Conservation (phyloP, 352 stramenopile genomes). For the Globisporangium nagaii region DNA sequence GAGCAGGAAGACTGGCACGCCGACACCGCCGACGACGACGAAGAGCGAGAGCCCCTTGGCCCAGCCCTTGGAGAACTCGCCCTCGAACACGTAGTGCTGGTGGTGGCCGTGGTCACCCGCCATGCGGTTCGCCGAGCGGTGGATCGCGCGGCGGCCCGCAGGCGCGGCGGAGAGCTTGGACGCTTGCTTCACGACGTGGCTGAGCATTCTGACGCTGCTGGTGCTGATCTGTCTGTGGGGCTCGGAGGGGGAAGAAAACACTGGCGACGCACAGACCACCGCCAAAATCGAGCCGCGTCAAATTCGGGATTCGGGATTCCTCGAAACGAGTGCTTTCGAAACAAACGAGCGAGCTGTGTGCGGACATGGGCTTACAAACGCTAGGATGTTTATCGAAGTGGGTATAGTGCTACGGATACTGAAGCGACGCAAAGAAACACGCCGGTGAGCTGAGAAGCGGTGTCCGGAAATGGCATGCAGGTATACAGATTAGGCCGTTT, state of each 20-base stretch:
- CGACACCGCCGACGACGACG: conserved; percentile 60
- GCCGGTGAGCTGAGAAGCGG: too few species aligned
- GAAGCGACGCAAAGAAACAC: conserved; percentile 23
- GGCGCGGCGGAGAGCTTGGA: conserved; percentile 42
- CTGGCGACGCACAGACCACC: conserved; percentile 2
- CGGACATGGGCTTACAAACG: too few species aligned
- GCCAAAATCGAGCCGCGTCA: too few species aligned
- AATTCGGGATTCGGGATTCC: too few species aligned
- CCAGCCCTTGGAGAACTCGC: conserved; percentile 72
- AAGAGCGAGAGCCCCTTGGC: conserved; percentile 50
- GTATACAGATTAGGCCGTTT: background rate
- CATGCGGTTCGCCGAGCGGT: conserved; percentile 70
- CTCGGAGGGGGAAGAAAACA: conserved; percentile 15
- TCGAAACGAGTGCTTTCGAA: too few species aligned
- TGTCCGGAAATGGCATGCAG: background rate
- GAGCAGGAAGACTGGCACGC: conserved; percentile 52
- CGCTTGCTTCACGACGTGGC: conserved; percentile 67
- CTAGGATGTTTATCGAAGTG: too few species aligned
- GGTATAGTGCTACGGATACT: conserved; percentile 17
- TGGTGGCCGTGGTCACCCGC: conserved; percentile 73
- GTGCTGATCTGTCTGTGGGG: conserved; percentile 1
- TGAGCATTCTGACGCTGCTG: conserved; percentile 26
- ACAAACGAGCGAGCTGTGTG: too few species aligned
- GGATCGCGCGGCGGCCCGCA: conserved; percentile 61
- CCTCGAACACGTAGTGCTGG: conserved; percentile 82